Evolutionary conservation across 2,329 filamentous ascomycete genomes (phyloP), one percentile per base, ranked within the genome.

Genomic region (Scedosporium minutisporum): DNA sequence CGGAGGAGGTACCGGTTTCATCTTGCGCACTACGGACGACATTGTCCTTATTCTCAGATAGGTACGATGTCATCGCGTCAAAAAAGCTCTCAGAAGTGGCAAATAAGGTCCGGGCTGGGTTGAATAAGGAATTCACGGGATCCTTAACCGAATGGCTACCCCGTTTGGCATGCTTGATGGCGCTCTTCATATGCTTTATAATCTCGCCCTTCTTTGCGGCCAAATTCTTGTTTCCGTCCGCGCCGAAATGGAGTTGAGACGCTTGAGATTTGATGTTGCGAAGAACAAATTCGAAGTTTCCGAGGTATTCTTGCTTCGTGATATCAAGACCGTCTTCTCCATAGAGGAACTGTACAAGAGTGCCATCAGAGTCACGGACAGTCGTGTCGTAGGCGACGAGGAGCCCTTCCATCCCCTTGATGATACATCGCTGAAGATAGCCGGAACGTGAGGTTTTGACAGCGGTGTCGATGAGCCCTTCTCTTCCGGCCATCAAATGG

Each of bases 401-500:
- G 53, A 97, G 81, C 3, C 95, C 95, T 75, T 99, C 95, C 89
- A 99, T 96, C 65, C 95, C 95, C 78, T 99, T 99, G 78, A 99
- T 96, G 65, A 99, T 82, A 82, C 95, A 99, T 72, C 96, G 84
- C 73, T 99, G 95, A 60, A 99, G 80, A 72, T 99, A 99, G 65
- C 95, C 96, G 29, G 95, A 97, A 71, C 95, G 88, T 9, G 93
- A 96, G 1, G 95, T 99, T 78, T 99, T 99, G 74, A 99, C 95
- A 66, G 95, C 95, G 21, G 95, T 99, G 82, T 99, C 95, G 72
- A 99, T 99, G 67, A 99, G 80, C 80, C 95, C 95, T 82, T 99
- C 96, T 77, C 95, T 87, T 69, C 96, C 96, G 71, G 93, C 95
- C 96, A 99, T 99, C 75, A 96, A 92, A 83, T 99, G 95, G 80